These are phyloP conservation scores for Pinus tabuliformis DNA, from an alignment of 75 land plant genomes.

Conservation along the genomic window DNA sequence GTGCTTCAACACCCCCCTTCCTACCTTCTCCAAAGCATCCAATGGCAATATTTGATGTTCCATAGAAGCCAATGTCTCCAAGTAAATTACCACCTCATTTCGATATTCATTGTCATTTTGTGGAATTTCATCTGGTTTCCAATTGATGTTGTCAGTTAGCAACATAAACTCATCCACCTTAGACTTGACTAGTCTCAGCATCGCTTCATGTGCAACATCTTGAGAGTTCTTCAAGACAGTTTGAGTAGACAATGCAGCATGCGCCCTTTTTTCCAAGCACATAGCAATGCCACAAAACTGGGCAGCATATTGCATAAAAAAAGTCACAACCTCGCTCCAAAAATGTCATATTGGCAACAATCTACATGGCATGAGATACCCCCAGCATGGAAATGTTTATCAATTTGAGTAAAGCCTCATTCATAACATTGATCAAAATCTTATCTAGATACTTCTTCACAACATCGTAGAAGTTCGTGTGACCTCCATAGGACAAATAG, in stretches of 20 bases:
- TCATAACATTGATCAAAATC: conserved; percentile 51
- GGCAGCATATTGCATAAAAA: conserved; percentile 75
- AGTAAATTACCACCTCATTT: conserved; percentile 86
- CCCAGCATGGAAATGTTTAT: conserved; percentile 38
- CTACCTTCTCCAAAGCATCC: not conserved
- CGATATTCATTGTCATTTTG: conserved; percentile 79
- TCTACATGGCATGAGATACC: conserved; percentile 96
- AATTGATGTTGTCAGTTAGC: conserved; percentile 67
- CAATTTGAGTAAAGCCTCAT: conserved; percentile 41
- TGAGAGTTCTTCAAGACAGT: conserved; percentile 62
- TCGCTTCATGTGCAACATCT: conserved; percentile 41
- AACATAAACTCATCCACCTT: conserved; percentile 79
- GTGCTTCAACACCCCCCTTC: too few relatives aligned
- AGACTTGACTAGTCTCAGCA: conserved; percentile 49
- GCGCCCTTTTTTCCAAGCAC: conserved; percentile 69
- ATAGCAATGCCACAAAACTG: conserved; percentile 85
- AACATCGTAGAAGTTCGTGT: conserved; percentile 79
- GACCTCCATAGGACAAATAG: conserved; percentile 91
- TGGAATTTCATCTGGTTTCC: conserved; percentile 80
- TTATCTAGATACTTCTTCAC: conserved; percentile 91
- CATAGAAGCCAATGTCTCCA: conserved; percentile 83
- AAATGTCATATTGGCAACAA: conserved; percentile 95
- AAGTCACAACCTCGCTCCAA: conserved; percentile 90
- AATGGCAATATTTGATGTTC: conserved; percentile 87
- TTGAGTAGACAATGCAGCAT: conserved; percentile 18